Evolutionary conservation across 2,329 filamentous ascomycete species (phyloP), one percentile per base, ranked within the genome.

Genomic region (Hymenotorrendiella dingleyae): DNA sequence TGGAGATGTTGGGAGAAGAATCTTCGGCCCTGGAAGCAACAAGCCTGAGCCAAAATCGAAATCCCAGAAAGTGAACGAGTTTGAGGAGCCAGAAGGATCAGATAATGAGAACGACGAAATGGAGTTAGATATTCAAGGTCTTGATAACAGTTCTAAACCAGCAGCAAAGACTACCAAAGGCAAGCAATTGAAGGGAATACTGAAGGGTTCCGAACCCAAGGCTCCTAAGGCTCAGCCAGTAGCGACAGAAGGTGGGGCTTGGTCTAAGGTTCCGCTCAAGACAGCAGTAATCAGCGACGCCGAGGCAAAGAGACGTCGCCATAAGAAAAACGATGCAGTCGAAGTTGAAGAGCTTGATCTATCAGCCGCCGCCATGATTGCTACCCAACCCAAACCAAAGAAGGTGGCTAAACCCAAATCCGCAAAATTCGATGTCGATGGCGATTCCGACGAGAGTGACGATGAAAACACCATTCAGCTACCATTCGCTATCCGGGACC

Each of bases 1-100:
- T 36, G 64, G 67, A 3, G 70, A 83, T 46, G 67, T 83, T 38
- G 90, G 90, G 10, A 80, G 91, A 48, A 74, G 79, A 49, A 76
- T 74, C 37, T 91, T 82, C 55, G 85, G 84, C 19, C 76, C 73
- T n/a, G 60, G 58, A 17, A 61, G 45, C 62, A 64, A 51, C 65
- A 64, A 50, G 67, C 64, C 37, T 62, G 65, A 28, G 50, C 60
- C 47, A 39, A 57, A 57, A 21, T 48, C 48, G 44, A 61, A 49
- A 55, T 51, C 30, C 44, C 24, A 27, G 12, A 45, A 52, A 7
- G 12, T 37, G 37, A 73, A 70, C 48, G 80, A 83, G 51, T 78
- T 83, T 42, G 80, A 84, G 57, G 79, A 82, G 52, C 68, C 66
- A n/a, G 59, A 66, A 19, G 68, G 56, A 17, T 80, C 74, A 2